phyloP scores from a whole-genome alignment of 2,329 filamentous ascomycete species.

The Xylaria sp. region DNA sequence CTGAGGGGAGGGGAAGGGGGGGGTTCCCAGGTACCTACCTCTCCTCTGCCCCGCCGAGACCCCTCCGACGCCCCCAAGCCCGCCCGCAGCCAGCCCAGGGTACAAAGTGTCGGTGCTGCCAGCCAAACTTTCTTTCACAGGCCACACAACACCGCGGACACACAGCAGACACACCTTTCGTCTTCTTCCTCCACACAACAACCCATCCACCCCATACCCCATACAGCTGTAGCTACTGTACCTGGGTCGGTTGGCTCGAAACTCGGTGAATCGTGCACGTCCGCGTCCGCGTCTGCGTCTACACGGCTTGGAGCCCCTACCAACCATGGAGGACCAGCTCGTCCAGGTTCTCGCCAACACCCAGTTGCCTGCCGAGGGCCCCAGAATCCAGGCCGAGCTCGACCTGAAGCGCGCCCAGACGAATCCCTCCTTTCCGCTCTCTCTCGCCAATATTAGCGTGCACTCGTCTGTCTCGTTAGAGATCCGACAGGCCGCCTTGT shows the following conservation, averaged over 20 bases:
- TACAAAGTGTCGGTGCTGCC: too few relatives aligned
- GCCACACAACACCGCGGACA: not conserved
- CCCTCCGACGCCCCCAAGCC: not conserved
- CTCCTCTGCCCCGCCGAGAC: too few relatives aligned
- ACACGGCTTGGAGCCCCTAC: conserved; percentile 14
- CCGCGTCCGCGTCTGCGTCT: too few relatives aligned
- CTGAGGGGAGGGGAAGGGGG: too few relatives aligned
- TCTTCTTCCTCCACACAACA: not conserved
- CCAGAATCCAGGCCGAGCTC: conserved; percentile 85
- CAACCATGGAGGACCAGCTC: conserved; percentile 86
- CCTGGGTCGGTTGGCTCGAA: too few relatives aligned
- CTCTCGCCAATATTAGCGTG: conserved; percentile 79
- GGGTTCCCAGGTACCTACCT: too few relatives aligned
- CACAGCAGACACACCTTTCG: too few relatives aligned
- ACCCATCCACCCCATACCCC: too few relatives aligned
- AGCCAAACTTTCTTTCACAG: too few relatives aligned
- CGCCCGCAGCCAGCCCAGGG: too few relatives aligned
- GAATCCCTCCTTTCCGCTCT: conserved; percentile 75
- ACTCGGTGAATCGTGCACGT: not conserved
- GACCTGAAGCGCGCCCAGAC: conserved; percentile 75
- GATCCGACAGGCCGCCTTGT: conserved; percentile 82
- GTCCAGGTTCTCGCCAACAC: conserved; percentile 87
- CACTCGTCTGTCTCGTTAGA: conserved; percentile 74
- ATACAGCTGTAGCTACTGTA: too few relatives aligned
- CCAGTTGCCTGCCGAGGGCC: conserved; percentile 75